These are phyloP conservation scores for Hymenoscyphus linearis DNA, from an alignment of 2,329 filamentous ascomycete species.

Conservation along the genomic window DNA sequence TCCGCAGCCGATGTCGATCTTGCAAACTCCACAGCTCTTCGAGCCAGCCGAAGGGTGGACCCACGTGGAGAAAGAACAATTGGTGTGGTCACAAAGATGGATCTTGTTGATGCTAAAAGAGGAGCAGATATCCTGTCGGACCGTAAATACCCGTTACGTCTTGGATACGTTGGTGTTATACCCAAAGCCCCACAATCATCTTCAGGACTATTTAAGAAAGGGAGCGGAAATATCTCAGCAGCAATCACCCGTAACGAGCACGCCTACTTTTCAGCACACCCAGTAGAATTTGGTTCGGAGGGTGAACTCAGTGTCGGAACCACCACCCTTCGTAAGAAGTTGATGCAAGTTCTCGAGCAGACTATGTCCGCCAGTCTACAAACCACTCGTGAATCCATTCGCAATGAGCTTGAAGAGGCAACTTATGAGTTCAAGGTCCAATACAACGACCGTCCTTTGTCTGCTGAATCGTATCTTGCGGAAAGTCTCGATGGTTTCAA, in stretches of 20 bases:
- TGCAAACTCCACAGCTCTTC: slow-evolving; percentile 88
- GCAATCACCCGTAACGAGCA: slow-evolving; percentile 86
- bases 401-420: slow-evolving; percentile 91
- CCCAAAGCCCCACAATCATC: slow-evolving; percentile 63
- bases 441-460: slow-evolving; percentile 93
- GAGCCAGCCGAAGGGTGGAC: slow-evolving; percentile 86
- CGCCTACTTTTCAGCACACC: slow-evolving; percentile 79
- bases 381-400: slow-evolving; percentile 84
- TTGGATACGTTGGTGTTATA: slow-evolving; percentile 95
- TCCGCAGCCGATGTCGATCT: slow-evolving; percentile 96
- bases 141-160: slow-evolving; percentile 86
- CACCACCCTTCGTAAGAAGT: slow-evolving; percentile 80
- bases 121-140: slow-evolving; percentile 77
- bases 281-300: slow-evolving; percentile 69
- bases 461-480: slow-evolving; percentile 92
- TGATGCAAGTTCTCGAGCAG: slow-evolving; percentile 95
- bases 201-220: slow-evolving; percentile 75
- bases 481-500: slow-evolving; percentile 96
- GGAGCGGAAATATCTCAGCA: slow-evolving; percentile 70
- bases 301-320: slow-evolving; percentile 76
- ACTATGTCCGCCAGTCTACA: slow-evolving; percentile 94
- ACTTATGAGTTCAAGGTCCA: slow-evolving; percentile 99
- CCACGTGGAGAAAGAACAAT: slow-evolving; percentile 94
- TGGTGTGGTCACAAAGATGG: slow-evolving; percentile 99
- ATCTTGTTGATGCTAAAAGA: slow-evolving; percentile 79